Base-by-base conservation (phyloP, 2,329 filamentous ascomycete genomes). In the Colletotrichum orchidophilum region DNA sequence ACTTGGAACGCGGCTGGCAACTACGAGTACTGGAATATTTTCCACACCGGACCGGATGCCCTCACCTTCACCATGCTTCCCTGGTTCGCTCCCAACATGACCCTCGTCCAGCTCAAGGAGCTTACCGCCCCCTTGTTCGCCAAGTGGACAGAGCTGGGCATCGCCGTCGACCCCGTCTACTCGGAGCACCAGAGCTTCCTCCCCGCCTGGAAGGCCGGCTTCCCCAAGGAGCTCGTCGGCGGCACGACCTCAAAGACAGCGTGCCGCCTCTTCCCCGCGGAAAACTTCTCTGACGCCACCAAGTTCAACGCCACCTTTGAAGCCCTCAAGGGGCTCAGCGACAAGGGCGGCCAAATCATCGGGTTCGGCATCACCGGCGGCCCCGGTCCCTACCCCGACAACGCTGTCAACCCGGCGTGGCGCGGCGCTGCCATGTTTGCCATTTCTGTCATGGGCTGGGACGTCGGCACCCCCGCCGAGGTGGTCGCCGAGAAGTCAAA, bases 371-470 rank as follows among this genome's bases (percentile, higher is more conserved):
- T 85, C 63, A 78, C 77, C 0, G 73, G 78, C 4, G 79, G 77
- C 0, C 76, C 77, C 5, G 74, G 74, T 0, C 77, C 74, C 2
- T 76, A 81, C 39, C 65, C 65, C 21, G 75, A 78, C 54, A 83
- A 81, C 24, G 79, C 82, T 5, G 77, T 81, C 29, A 82, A 83
- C 61, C 85, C 84, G 2, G 85, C 84, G 0, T 87, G 85, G 85
- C 78, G 86, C 13, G 78, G 80, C 0, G 80, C 80, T 7, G 75
- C 77, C 33, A 76, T 83, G 77, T 80, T 80, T 42, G 74, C 74
- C 60, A 82, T 83, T 72, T 73, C 75, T 63, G 64, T 66, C 26
- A 60, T 64, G 2, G 49, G 49, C 7, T 72, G 69, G 71, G 63
- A 62, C 26, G 49, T 52, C 3, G 63, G 58, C 26, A 57, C 63